Evolutionary conservation across 768 basidiomycete species (phyloP), one percentile per base, ranked within the genome.

Genomic region (Russula foetens): DNA sequence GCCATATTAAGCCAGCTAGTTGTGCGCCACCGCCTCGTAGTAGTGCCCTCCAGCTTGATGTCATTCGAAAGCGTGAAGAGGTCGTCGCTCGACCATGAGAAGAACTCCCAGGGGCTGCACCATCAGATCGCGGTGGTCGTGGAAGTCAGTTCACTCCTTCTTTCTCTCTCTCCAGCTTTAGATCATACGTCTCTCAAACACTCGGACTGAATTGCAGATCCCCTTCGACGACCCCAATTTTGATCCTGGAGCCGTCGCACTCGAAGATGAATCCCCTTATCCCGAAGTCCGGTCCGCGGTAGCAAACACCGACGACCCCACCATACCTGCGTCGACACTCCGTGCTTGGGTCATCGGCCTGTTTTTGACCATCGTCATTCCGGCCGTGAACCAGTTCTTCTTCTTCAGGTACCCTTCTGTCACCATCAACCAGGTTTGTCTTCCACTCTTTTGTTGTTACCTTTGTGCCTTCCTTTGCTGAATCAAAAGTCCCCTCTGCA

Each of bases 321-420:
- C 67, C 14, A 76, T 80, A 69, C 73, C 74, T 28, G 65, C 66
- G 11, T 66, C 59, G 31, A 76, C 76, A 12, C 51, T 76, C 54
- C 72, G 76, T 7, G 68, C 74, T 7, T 76, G 76, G 76, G 52
- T 68, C 55, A 69, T 75, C 53, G 76, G 76, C 50, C 31, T 75
- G 44, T 44, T 66, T 29, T 84, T 81, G 78, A 75, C 84, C 0
- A 72, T 85, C 63, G 23, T 90, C 52, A 76, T 90, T 23, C 78
- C 88, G 0, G 85, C 87, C 45, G 76, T 89, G 75, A 90, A 90
- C 71, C 87, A 88, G 67, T 89, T 88, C 73, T 88, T 89, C 71
- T 85, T 79, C 70, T 81, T 88, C 65, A 81, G 87, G 29, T 88
- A 81, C 67, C 87, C 86, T 4, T 71, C 75, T 17, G 71, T 75